These are phyloP conservation scores for Favolaschia claudopus DNA, from an alignment of 768 basidiomycete genomes.

Conservation along the genomic window DNA sequence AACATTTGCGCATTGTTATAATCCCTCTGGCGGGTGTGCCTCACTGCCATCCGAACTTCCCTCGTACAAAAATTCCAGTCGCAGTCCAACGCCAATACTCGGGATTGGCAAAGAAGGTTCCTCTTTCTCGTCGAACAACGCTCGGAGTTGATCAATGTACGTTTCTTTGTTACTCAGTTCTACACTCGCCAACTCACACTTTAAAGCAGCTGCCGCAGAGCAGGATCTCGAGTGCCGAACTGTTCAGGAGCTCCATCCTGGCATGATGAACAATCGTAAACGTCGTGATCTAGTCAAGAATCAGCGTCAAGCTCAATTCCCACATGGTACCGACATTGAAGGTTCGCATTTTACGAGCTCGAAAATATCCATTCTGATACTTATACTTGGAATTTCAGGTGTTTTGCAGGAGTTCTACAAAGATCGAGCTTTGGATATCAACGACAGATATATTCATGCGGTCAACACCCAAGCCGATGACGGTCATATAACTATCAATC, in stretches of 20 bases:
- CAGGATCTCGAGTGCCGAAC: background rate
- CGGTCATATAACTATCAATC: background rate
- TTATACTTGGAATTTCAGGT: too few species aligned
- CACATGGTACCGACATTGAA: too few species aligned
- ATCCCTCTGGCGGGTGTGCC: background rate
- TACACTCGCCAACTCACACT: too few species aligned
- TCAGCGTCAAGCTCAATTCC: too few species aligned
- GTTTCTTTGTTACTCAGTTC: too few species aligned
- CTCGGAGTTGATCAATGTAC: slow-evolving; percentile 6
- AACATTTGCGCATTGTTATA: background rate
- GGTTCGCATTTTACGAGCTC: too few species aligned
- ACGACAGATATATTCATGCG: background rate
- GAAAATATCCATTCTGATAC: too few species aligned
- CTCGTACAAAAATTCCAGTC: background rate
- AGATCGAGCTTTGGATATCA: background rate
- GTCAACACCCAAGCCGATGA: background rate
- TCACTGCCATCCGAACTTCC: slow-evolving; percentile 4
- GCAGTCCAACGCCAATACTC: background rate
- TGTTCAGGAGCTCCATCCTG: slow-evolving; percentile 3
- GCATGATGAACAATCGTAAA: slow-evolving; percentile 5
- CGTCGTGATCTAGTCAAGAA: too few species aligned
- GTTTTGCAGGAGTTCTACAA: background rate
- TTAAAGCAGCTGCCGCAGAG: background rate
- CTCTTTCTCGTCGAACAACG: background rate
- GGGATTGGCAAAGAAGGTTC: background rate